Conservation (phyloP, 1,139 yeast genomes). For the Pichia sp. region DNA sequence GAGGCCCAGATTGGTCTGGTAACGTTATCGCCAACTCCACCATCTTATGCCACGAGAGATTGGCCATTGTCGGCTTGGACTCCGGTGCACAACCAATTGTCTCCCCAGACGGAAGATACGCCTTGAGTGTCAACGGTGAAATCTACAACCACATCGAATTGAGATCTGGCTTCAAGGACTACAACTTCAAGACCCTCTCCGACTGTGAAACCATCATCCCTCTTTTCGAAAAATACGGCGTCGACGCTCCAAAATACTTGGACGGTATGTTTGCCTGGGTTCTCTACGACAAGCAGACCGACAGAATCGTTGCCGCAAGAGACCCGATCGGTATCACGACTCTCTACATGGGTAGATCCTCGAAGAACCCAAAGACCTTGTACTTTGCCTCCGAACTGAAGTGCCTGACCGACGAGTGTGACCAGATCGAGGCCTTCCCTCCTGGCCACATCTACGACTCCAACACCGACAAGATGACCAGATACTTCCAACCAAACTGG, state of each 20-base stretch:
- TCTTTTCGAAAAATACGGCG: slow-evolving; percentile 75
- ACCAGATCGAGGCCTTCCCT: slow-evolving; percentile 87
- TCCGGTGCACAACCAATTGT: slow-evolving; percentile 97
- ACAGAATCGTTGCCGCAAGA: slow-evolving; percentile 92
- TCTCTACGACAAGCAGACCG: slow-evolving; percentile 74
- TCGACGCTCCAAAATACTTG: slow-evolving; percentile 85
- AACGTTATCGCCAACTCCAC: slow-evolving; percentile 74
- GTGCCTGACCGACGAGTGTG: slow-evolving; percentile 92
- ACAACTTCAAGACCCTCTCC: slow-evolving; percentile 76
- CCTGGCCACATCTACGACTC: slow-evolving; percentile 98
- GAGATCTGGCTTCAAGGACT: slow-evolving; percentile 68
- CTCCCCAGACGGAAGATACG: slow-evolving; percentile 67
- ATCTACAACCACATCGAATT: slow-evolving; percentile 92
- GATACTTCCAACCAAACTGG: slow-evolving; percentile 93
- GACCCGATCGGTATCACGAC: slow-evolving; percentile 98
- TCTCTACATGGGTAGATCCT: slow-evolving; percentile 85
- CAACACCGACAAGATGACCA: slow-evolving; percentile 72
- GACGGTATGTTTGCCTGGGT: slow-evolving; percentile 99
- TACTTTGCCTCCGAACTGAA: slow-evolving; percentile 93
- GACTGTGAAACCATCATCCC: slow-evolving; percentile 99
- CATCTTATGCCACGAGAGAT: slow-evolving; percentile 85
- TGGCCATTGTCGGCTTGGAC: slow-evolving; percentile 92
- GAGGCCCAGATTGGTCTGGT: slow-evolving; percentile 99
- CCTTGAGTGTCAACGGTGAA: slow-evolving; percentile 92
- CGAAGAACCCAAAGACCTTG: slow-evolving; percentile 66